These are phyloP conservation scores for Trichoderma gamsii DNA, from an alignment of 495 filamentous ascomycete genomes.

Conservation along the genomic window DNA sequence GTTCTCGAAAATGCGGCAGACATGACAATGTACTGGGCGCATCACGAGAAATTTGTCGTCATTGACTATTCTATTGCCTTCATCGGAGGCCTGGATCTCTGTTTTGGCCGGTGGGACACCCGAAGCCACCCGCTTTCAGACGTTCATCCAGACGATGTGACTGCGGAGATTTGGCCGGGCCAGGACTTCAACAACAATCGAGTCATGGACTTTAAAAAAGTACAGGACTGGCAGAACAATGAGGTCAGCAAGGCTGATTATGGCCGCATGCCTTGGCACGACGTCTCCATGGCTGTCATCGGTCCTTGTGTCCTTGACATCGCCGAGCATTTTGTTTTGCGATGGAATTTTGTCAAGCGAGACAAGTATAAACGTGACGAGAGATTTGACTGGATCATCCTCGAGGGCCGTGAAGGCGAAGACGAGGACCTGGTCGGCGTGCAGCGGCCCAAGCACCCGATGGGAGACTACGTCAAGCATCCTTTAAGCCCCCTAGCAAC, in stretches of 20 bases:
- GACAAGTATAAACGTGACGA: conserved; percentile 93
- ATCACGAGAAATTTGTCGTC: conserved; percentile 95
- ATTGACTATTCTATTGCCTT: conserved; percentile 88
- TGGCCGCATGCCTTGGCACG: conserved; percentile 97
- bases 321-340: conserved; percentile 89
- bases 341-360: conserved; percentile 95
- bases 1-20: conserved; percentile 88
- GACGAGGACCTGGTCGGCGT: conserved; percentile 83
- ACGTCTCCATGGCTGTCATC: conserved; percentile 83
- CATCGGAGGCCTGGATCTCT: conserved; percentile 90
- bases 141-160: conserved; percentile 76
- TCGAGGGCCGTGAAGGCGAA: conserved; percentile 71
- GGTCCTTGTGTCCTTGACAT: conserved; percentile 91
- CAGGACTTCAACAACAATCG: conserved; percentile 96
- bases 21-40: conserved; percentile 98
- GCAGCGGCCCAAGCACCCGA: conserved; percentile 75
- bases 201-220: conserved; percentile 90
- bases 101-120: conserved; percentile 89
- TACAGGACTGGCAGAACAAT: conserved; percentile 87
- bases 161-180: conserved; percentile 83
- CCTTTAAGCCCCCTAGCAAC: conserved; percentile 58
- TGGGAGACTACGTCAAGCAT: conserved; percentile 80
- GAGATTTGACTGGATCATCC: conserved; percentile 72
- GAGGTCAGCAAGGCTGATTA: conserved; percentile 88
- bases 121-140: conserved; percentile 82